phyloP scores from a whole-genome alignment of 306 rosid species.

The Lupinus albus region DNA sequence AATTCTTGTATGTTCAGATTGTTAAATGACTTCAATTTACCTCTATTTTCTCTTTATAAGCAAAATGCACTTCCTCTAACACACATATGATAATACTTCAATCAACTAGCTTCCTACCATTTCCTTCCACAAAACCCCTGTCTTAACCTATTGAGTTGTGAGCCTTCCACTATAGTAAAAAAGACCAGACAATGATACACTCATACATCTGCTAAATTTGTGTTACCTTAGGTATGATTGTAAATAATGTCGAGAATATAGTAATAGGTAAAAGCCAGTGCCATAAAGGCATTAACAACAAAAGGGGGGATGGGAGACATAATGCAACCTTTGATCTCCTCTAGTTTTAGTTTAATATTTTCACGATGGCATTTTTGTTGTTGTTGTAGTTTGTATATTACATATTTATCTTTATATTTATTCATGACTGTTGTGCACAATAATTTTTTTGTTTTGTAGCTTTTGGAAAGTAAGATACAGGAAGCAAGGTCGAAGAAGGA shows the following conservation, averaged over 20 bases:
- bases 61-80: no score
- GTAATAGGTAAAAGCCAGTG: constrained; percentile 1
- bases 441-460: constrained; percentile 54
- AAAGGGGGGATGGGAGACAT: no score
- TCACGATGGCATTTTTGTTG: constrained; percentile 11
- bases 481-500: constrained; percentile 96
- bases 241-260: constrained; percentile 17
- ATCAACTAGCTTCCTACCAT: no score
- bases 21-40: no score
- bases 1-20: no score
- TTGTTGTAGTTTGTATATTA: background rate
- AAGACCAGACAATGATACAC: background rate
- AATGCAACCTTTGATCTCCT: no score
- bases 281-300: background rate
- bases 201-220: background rate
- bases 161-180: no score
- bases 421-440: constrained; percentile 12
- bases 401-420: constrained; percentile 24
- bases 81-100: no score
- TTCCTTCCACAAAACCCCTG: no score
- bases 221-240: constrained; percentile 1
- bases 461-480: constrained; percentile 91
- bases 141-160: no score
- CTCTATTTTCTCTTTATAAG: no score
- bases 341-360: constrained; percentile 20